These are phyloP conservation scores for Neotropicomus parvogracilis DNA, from an alignment of 1,284 basidiomycete species.

Conservation along the genomic window DNA sequence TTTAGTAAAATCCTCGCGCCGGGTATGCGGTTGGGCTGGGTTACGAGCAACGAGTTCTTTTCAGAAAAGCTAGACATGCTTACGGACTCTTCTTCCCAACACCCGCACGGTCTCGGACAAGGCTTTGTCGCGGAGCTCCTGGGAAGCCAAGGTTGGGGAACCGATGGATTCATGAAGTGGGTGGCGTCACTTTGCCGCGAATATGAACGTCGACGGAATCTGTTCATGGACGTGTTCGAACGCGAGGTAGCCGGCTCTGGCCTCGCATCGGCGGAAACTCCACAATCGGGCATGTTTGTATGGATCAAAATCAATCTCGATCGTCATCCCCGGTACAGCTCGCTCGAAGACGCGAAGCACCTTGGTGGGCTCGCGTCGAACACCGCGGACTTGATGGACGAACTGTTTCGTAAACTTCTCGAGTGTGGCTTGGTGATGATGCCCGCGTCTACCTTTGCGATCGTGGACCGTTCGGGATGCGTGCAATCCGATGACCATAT, in stretches of 20 bases:
- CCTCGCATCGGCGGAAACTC: constrained; percentile 26
- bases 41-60: constrained; percentile 43
- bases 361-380: constrained; percentile 25
- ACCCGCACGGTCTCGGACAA: constrained; percentile 31
- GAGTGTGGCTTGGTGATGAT: constrained; percentile 33
- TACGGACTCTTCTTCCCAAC: constrained; percentile 33
- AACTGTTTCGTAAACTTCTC: constrained; percentile 32
- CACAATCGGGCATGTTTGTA: constrained; percentile 37
- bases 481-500: constrained; percentile 20
- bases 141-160: constrained; percentile 28
- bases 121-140: constrained; percentile 34
- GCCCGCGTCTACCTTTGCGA: constrained; percentile 36
- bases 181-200: constrained; percentile 29
- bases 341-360: constrained; percentile 14
- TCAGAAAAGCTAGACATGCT: constrained; percentile 47
- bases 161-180: constrained; percentile 35
- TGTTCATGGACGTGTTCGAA: constrained; percentile 33
- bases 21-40: constrained; percentile 57
- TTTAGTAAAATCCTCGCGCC: constrained; percentile 47
- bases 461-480: constrained; percentile 26
- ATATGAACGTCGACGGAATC: constrained; percentile 31
- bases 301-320: constrained; percentile 35
- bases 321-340: constrained; percentile 28
- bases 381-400: constrained; percentile 35
- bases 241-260: constrained; percentile 21